Conservation (phyloP, 83 land plant species). For the Diphasiastrum complanatum region DNA sequence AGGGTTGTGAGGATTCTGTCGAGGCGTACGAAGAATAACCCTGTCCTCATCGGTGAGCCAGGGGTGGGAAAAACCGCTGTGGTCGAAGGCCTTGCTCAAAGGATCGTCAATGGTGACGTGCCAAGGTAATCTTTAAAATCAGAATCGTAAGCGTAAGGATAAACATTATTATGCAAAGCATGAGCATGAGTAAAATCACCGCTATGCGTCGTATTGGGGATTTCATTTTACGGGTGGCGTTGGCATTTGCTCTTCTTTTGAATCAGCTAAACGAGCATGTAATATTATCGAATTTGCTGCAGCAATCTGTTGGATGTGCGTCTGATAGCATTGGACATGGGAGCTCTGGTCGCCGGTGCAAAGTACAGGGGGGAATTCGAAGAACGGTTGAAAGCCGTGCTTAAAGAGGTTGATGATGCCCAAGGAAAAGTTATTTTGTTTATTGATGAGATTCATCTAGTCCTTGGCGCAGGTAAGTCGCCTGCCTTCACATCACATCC, state of each 20-base stretch:
- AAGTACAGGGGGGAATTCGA: conserved; percentile 93
- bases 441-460: conserved; percentile 84
- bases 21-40: conserved; percentile 92
- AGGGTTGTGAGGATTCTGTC: conserved; percentile 78
- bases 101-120: conserved; percentile 87
- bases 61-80: conserved; percentile 99
- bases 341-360: conserved; percentile 85
- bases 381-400: conserved; percentile 65
- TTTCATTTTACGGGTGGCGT: too few species aligned
- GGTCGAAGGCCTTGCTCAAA: conserved; percentile 91
- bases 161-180: too few species aligned
- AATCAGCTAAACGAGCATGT: too few species aligned
- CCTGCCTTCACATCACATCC: neutral
- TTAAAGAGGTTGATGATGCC: conserved; percentile 82
- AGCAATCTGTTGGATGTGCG: conserved; percentile 72
- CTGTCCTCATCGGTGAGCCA: conserved; percentile 94
- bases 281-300: neutral
- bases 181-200: too few species aligned
- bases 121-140: too few species aligned
- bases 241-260: neutral
- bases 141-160: too few species aligned
- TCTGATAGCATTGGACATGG: conserved; percentile 78
- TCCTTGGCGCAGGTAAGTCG: conserved; percentile 57
- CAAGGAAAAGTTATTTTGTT: conserved; percentile 76
- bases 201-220: too few species aligned